Base-by-base conservation (phyloP, 768 basidiomycete genomes). In the Mycena rosella region DNA sequence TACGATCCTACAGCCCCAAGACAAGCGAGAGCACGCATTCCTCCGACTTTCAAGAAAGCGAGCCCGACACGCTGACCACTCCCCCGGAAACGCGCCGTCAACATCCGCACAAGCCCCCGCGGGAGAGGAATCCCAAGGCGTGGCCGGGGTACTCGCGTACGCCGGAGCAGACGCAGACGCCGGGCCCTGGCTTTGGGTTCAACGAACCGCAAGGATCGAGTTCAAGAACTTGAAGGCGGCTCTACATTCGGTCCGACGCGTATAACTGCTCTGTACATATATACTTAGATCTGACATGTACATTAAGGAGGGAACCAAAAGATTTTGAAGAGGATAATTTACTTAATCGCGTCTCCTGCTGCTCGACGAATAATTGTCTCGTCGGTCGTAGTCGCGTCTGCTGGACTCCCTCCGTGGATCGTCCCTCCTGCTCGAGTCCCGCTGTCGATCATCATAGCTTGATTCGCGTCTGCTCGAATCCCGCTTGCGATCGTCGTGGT, bases 321-420 rank as follows among this genome's bases (percentile, higher is more conserved):
- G 11, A 40, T 40, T 40, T 34, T 55, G 49, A 45, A 42, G 32
- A n/a, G 60, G 34, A 29, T 14, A 27, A 26, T 42, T 63, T 48
- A 61, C 44, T 60, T 51, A 69, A 62, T 78, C 77, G 32, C 73
- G 68, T 45, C 74, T 73, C 61, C 73, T 75, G 51, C 75, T 67
- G 65, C 68, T 69, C 27, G 73, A 73, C 56, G 68, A 65, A 30
- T 78, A 78, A 51, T 77, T 75, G 51, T 80, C 79, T 51, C 79
- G 73, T 32, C 77, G 70, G 44, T 79, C 77, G 32, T 74, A 74
- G 32, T 78, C 76, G 11, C 66, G 65, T 38, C 44, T 52, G 52
- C 53, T 55, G 1, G 38, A 75, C 53, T 78, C 74, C 57, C 51
- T 42, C 40, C 63, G 71, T 38, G 79, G 77, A 29, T 74, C 73